Percentiles rank a stretch among this genome's conserved stretches.
These are phyloP conservation scores for Kalmanozyma brasiliensis DNA, from an alignment of 1,284 basidiomycete species.

Conservation along the genomic window DNA sequence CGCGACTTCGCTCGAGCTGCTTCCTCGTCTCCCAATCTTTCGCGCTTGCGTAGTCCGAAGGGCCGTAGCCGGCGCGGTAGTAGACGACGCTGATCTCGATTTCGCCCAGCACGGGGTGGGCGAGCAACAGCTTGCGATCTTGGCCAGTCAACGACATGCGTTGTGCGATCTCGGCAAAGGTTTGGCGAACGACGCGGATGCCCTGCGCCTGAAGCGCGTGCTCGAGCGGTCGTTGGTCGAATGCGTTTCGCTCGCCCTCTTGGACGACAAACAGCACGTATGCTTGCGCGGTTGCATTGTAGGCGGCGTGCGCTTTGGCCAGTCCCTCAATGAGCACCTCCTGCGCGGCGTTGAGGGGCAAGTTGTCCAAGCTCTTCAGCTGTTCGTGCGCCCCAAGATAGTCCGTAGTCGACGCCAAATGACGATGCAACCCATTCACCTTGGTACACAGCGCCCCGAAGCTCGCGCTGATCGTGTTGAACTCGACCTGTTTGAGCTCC, in stretches of 20 bases:
- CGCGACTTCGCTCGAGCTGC: conserved; percentile 79
- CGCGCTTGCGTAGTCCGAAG: conserved; percentile 78
- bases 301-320: conserved; percentile 81
- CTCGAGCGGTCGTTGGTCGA: conserved; percentile 90
- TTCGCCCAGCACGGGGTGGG: conserved; percentile 29
- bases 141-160: conserved; percentile 9
- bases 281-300: conserved; percentile 67
- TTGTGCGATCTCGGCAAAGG: conserved; percentile 46
- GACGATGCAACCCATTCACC: conserved; percentile 77
- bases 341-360: conserved; percentile 81
- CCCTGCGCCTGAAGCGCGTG: conserved; percentile 79
- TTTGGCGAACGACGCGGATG: conserved; percentile 49
- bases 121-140: conserved; percentile 11
- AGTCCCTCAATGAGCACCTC: conserved; percentile 80
- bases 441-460: conserved; percentile 85
- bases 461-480: conserved; percentile 94
- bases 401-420: conserved; percentile 28
- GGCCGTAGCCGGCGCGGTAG: conserved; percentile 87
- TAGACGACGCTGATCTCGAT: conserved; percentile 85
- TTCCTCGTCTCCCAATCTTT: conserved; percentile 79
- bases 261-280: conserved; percentile 88
- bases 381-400: conserved; percentile 73
- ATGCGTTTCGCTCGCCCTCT: conserved; percentile 89
- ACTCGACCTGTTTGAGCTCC: conserved; percentile 92
- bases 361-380: conserved; percentile 72